Conservation (phyloP, 2,329 filamentous ascomycete species). For the Aspergillus phoenicis region DNA sequence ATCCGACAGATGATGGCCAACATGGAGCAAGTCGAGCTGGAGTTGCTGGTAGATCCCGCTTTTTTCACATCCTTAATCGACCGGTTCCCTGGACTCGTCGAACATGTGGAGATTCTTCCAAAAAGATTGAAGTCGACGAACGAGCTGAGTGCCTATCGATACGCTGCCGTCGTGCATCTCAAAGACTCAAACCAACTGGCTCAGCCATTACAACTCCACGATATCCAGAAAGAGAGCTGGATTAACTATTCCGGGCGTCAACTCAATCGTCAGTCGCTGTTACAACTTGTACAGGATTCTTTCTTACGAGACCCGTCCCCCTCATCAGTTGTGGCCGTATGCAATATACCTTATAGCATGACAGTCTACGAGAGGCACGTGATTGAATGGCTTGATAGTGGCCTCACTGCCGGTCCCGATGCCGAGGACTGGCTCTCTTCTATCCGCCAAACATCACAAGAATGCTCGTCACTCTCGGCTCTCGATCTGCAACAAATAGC, state of each 20-base stretch:
- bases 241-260: background rate
- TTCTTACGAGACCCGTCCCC: background rate
- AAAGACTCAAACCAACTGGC: background rate
- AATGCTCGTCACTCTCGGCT: background rate
- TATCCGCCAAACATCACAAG: background rate
- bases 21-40: background rate
- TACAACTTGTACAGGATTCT: background rate
- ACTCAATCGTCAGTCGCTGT: constrained; percentile 1
- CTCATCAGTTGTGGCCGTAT: background rate
- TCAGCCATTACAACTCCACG: background rate
- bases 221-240: background rate
- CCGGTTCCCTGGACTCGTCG: background rate
- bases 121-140: background rate
- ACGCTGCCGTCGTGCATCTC: background rate
- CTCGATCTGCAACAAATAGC: background rate
- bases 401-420: background rate
- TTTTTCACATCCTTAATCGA: background rate
- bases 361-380: background rate
- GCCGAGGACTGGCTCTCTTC: background rate
- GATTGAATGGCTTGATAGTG: background rate
- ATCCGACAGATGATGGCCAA: background rate
- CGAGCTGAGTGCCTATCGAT: constrained; percentile 5
- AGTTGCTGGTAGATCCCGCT: background rate
- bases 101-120: constrained; percentile 4
- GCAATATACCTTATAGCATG: constrained; percentile 2